Base-by-base conservation (phyloP, 164 flowering plant species). In the Chloranthus sessilifolius region DNA sequence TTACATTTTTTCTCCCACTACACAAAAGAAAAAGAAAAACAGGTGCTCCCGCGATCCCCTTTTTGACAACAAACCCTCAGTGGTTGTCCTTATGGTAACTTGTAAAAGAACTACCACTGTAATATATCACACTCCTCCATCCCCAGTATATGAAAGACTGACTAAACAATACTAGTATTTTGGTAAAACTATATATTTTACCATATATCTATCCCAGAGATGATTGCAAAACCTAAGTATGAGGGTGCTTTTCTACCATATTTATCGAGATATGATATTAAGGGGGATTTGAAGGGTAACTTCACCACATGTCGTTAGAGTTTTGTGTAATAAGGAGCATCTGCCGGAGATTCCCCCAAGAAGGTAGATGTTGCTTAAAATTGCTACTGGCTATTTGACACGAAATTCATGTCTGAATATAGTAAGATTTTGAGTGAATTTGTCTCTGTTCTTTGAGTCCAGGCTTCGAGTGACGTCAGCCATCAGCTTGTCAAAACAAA, bases 371-470 rank as follows among this genome's bases (percentile, higher is more conserved):
- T n/a, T n/a, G n/a, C n/a, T n/a, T n/a, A n/a, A n/a, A n/a, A n/a
- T n/a, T n/a, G n/a, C 4, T 11, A 6, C 8, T 9, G 30, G 39
- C 44, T 80, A 85, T 66, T 88, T 91, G 47, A 76, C 79, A 51
- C 95, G 90, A 59, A 92, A 92, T 35, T 88, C 98, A 51, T 80
- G 75, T 71, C 96, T 82, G 70, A 92, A 88, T 39, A 77, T 41
- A 10, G 94, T 83, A 59, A 92, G 56, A 62, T 88, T 88, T 61
- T 92, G 98, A 38, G 96, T 85, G 68, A 92, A 92, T 57, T 86
- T 92, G 60, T 92, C 98, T 59, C 94, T 77, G 71, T 88, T 92
- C 76, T 82, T 92, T 25, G 95, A 72, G 53, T 92, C 96, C 69
- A 92, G 63, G 67, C 84, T 80, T 62, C 88, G 66, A 26, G 68